Percentiles rank a stretch among this genome's conserved stretches.
These are phyloP conservation scores for Scheffersomyces titani DNA, from an alignment of 1,139 yeast species.

Conservation along the genomic window DNA sequence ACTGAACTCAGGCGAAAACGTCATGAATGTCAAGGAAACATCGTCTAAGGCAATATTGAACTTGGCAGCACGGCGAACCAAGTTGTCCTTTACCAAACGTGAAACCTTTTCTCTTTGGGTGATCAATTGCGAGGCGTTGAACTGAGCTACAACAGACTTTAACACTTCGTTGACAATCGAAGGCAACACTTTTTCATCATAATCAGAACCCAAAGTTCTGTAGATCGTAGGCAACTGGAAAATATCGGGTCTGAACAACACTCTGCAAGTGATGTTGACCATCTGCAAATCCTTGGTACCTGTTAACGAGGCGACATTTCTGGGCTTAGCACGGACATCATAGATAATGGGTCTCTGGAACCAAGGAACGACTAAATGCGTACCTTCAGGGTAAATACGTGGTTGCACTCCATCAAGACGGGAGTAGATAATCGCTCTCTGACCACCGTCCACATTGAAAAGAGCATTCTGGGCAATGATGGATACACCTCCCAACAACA, in stretches of 20 bases:
- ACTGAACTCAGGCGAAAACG: constrained; percentile 96
- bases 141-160: constrained; percentile 96
- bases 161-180: constrained; percentile 96
- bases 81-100: constrained; percentile 83
- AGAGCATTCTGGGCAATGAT: constrained; percentile 70
- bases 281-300: constrained; percentile 98
- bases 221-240: constrained; percentile 77
- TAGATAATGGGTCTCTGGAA: constrained; percentile 89
- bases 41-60: constrained; percentile 90
- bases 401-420: constrained; percentile 86
- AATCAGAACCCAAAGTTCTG: constrained; percentile 90
- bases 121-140: constrained; percentile 95
- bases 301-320: constrained; percentile 95
- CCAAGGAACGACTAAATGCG: constrained; percentile 94
- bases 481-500: constrained; percentile 73
- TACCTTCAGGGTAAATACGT: constrained; percentile 89
- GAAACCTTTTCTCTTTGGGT: constrained; percentile 98
- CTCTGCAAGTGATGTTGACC: constrained; percentile 99
- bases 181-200: constrained; percentile 95
- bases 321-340: constrained; percentile 96
- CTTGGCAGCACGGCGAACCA: constrained; percentile 87
- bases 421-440: constrained; percentile 92
- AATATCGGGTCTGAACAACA: constrained; percentile 85
- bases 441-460: constrained; percentile 99
- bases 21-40: constrained; percentile 93